A percentile compares a stretch with the other conserved stretches of the same genome.
phyloP scores from a whole-genome alignment of 441 rosid genomes.

The Mallotus japonicus region DNA sequence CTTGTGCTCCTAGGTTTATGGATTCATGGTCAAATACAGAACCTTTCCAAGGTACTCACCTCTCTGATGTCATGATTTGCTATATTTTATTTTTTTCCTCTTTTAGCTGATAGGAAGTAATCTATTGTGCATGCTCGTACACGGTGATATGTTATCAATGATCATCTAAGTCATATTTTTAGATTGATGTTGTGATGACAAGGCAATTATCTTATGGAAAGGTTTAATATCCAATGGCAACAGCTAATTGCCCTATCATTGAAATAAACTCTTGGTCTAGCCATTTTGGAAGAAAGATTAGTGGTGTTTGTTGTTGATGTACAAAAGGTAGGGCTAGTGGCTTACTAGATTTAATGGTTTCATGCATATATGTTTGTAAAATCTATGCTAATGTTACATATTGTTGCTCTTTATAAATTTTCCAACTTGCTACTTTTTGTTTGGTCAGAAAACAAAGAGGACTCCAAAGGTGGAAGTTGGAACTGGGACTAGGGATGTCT shows the following conservation, averaged over 20 bases:
- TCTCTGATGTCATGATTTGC: not conserved
- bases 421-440: slow-evolving; percentile 21
- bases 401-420: not conserved
- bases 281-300: too few species aligned
- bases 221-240: not conserved
- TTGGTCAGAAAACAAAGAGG: slow-evolving; percentile 76
- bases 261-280: too few species aligned
- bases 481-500: slow-evolving; percentile 74
- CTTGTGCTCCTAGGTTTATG: slow-evolving; percentile 80
- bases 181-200: not conserved
- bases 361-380: not conserved
- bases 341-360: not conserved
- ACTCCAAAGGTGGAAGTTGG: slow-evolving; percentile 96
- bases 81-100: too few species aligned
- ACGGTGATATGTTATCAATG: not conserved
- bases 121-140: not conserved
- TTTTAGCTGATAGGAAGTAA: not conserved
- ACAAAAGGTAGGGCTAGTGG: not conserved
- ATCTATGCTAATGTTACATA: not conserved
- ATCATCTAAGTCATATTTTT: not conserved
- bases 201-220: not conserved
- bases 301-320: too few species aligned
- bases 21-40: slow-evolving; percentile 80
- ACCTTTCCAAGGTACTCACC: slow-evolving; percentile 68
- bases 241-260: not conserved